These are phyloP conservation scores for Scytalidium sp. DNA, from an alignment of 2,329 filamentous ascomycete genomes.

Conservation along the genomic window DNA sequence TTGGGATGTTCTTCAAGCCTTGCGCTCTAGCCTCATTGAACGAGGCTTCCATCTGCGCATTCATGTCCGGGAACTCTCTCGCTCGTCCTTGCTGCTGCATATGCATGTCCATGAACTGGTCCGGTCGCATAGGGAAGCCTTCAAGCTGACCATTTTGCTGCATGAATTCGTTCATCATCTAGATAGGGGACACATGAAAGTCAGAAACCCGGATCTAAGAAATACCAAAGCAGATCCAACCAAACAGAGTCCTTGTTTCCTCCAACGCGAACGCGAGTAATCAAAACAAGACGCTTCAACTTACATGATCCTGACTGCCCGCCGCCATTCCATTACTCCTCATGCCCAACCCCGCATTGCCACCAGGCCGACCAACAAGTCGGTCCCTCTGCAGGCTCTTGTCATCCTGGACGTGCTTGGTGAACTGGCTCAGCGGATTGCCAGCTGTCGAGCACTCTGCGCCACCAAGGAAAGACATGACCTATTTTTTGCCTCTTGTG, in stretches of 20 bases:
- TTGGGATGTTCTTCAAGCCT: background rate
- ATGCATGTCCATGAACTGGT: conserved; percentile 4
- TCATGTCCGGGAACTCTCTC: background rate
- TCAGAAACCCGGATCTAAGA: background rate
- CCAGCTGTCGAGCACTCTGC: conserved; percentile 95
- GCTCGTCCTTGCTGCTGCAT: background rate
- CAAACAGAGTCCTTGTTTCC: background rate
- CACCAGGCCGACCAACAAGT: conserved; percentile 62
- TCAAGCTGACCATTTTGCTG: conserved; percentile 67
- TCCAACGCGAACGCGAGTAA: no score
- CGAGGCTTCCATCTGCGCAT: conserved; percentile 65
- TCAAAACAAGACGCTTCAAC: conserved; percentile 10
- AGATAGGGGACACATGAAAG: background rate
- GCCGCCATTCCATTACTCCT: conserved; percentile 53
- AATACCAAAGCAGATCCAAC: background rate
- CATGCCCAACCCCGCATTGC: conserved; percentile 72
- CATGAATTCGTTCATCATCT: conserved; percentile 94
- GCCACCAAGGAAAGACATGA: conserved; percentile 93
- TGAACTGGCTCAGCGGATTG: conserved; percentile 95
- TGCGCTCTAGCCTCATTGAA: conserved; percentile 35
- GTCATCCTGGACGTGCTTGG: conserved; percentile 95
- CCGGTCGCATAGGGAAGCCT: conserved; percentile 28
- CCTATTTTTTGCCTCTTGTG: background rate
- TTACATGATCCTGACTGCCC: conserved; percentile 68
- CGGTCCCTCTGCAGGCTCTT: conserved; percentile 91